Conservation (phyloP, 768 basidiomycete species). For the Termitomyces sp. region DNA sequence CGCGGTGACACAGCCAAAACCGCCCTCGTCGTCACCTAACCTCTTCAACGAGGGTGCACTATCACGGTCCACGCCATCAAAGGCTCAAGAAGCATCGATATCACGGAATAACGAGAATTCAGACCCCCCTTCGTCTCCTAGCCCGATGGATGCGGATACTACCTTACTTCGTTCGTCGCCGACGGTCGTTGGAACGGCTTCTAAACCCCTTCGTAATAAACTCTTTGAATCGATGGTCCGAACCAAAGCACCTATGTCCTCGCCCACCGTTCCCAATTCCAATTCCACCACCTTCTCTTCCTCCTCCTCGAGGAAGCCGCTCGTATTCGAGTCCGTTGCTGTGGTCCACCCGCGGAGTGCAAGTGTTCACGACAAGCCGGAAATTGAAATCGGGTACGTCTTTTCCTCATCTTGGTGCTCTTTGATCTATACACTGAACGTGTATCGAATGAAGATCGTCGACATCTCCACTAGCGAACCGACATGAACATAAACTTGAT, state of each 20-base stretch:
- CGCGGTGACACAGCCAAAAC: constrained; percentile 2
- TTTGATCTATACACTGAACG: neutral
- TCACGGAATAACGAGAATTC: neutral
- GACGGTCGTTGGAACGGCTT: constrained; percentile 4
- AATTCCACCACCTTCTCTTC: neutral
- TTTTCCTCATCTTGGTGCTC: neutral
- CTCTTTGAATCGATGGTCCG: constrained; percentile 2
- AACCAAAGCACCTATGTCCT: constrained; percentile 15
- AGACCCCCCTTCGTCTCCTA: constrained; percentile 1
- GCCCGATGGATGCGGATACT: neutral
- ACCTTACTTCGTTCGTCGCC: constrained; percentile 1
- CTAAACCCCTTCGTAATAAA: neutral
- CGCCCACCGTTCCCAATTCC: constrained; percentile 18
- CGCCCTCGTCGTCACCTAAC: constrained; percentile 1
- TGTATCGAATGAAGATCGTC: neutral
- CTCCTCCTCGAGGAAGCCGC: constrained; percentile 13
- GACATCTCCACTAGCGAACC: neutral
- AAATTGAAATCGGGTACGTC: neutral
- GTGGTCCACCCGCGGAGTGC: too few relatives aligned
- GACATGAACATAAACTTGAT: too few relatives aligned
- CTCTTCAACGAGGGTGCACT: constrained; percentile 3
- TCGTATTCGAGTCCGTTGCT: constrained; percentile 20
- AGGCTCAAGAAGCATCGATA: neutral
- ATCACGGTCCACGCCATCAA: neutral
- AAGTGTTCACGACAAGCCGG: neutral